Conservation (phyloP, 768 basidiomycete genomes). For the Pisolithus albus region DNA sequence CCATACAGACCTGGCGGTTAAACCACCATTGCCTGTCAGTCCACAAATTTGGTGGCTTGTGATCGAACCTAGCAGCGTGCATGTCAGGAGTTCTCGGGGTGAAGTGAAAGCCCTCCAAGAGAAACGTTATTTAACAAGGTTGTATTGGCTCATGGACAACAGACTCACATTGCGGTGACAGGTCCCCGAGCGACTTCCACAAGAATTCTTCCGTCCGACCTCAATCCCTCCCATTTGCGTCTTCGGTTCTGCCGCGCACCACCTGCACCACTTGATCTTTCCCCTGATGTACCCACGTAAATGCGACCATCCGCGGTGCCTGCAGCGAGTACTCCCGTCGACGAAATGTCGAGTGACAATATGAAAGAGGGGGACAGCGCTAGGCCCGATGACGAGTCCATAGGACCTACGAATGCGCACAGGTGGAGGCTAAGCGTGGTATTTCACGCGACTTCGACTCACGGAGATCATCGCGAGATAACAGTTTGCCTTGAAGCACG, state of each 20-base stretch:
- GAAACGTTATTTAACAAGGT: not conserved
- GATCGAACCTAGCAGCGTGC: conserved; percentile 57
- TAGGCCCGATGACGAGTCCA: conserved; percentile 40
- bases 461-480: conserved; percentile 61
- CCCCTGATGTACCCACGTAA: conserved; percentile 63
- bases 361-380: conserved; percentile 72
- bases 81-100: conserved; percentile 41
- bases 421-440: not conserved
- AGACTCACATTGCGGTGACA: conserved; percentile 58
- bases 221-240: conserved; percentile 70
- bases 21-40: conserved; percentile 30
- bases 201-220: conserved; percentile 37
- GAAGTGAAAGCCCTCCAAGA: conserved; percentile 43
- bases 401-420: conserved; percentile 24
- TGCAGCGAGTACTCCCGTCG: conserved; percentile 55
- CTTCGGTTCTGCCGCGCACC: conserved; percentile 43
- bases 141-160: not conserved
- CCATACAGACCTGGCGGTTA: conserved; percentile 43
- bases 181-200: conserved; percentile 64
- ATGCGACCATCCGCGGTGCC: conserved; percentile 74
- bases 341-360: conserved; percentile 52
- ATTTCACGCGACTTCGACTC: conserved; percentile 7
- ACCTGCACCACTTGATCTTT: conserved; percentile 32
- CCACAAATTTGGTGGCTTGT: conserved; percentile 42
- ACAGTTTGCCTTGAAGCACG: conserved; percentile 42